phyloP scores from a whole-genome alignment of 805 yeast species.

The Kluyveromyces wickerhamii region DNA sequence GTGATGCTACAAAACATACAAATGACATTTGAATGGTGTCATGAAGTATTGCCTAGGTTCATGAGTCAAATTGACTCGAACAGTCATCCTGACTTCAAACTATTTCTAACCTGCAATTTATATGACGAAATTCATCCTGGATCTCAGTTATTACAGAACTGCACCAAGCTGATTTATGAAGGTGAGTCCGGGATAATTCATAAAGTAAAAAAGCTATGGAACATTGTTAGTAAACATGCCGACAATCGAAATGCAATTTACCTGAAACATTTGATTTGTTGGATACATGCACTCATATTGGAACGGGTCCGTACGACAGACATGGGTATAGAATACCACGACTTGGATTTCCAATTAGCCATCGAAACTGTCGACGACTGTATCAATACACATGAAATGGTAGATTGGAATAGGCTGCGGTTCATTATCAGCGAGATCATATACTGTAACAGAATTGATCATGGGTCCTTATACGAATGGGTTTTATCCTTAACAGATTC shows the following conservation, averaged over 20 bases:
- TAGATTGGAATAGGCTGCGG: slow-evolving; percentile 43
- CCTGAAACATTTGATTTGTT: slow-evolving; percentile 4
- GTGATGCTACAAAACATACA: slow-evolving; percentile 75
- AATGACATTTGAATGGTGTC: slow-evolving; percentile 58
- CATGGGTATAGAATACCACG: slow-evolving; percentile 1
- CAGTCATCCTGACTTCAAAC: slow-evolving; percentile 34
- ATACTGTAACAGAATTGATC: slow-evolving; percentile 8
- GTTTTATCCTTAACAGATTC: neutral
- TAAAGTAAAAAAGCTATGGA: slow-evolving; percentile 14
- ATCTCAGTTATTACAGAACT: slow-evolving; percentile 41
- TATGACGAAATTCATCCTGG: slow-evolving; percentile 44
- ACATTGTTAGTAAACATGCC: slow-evolving; percentile 6
- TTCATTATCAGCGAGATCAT: slow-evolving; percentile 12
- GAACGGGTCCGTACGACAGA: slow-evolving; percentile 2
- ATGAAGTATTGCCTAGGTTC: slow-evolving; percentile 37
- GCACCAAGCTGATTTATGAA: slow-evolving; percentile 50
- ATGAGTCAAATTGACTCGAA: slow-evolving; percentile 25
- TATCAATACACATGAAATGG: slow-evolving; percentile 44
- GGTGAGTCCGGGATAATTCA: slow-evolving; percentile 42
- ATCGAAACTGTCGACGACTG: slow-evolving; percentile 29
- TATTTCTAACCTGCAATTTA: slow-evolving; percentile 60
- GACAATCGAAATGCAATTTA: neutral
- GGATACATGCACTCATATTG: slow-evolving; percentile 4
- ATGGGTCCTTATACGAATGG: neutral
- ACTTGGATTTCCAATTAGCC: slow-evolving; percentile 3